Percentiles rank a stretch among this genome's conserved stretches.
phyloP scores from a whole-genome alignment of 495 filamentous ascomycete species.

The Glarea lozoyensis region DNA sequence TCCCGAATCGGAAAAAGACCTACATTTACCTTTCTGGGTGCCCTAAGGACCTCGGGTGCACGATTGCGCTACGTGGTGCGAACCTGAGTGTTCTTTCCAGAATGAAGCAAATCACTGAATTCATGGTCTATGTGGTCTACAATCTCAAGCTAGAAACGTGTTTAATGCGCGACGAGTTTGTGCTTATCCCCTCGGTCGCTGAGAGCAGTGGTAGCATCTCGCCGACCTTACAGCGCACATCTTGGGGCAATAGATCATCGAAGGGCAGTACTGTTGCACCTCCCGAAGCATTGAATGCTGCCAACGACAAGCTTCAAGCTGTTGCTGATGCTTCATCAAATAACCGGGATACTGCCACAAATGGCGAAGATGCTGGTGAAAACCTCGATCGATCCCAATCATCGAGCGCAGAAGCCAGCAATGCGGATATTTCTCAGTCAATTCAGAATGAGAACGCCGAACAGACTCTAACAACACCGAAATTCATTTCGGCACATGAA shows the following conservation, averaged over 20 bases:
- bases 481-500: slow-evolving; percentile 34
- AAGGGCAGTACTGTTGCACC: neutral
- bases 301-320: slow-evolving; percentile 13
- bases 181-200: slow-evolving; percentile 66
- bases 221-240: slow-evolving; percentile 7
- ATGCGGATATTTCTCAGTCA: slow-evolving; percentile 1
- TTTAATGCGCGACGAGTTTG: slow-evolving; percentile 91
- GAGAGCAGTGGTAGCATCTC: slow-evolving; percentile 20
- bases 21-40: slow-evolving; percentile 95
- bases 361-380: neutral
- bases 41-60: slow-evolving; percentile 87
- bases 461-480: slow-evolving; percentile 3
- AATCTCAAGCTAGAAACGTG: slow-evolving; percentile 95
- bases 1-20: slow-evolving; percentile 72
- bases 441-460: neutral
- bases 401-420: neutral
- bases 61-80: slow-evolving; percentile 85
- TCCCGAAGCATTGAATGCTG: slow-evolving; percentile 9
- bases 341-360: neutral
- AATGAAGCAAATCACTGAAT: slow-evolving; percentile 92
- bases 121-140: slow-evolving; percentile 96
- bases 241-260: neutral
- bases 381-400: neutral
- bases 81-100: slow-evolving; percentile 57
- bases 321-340: slow-evolving; percentile 6